Conservation (phyloP, 106 monocot species). For the Acanthochlamys bracteata region DNA sequence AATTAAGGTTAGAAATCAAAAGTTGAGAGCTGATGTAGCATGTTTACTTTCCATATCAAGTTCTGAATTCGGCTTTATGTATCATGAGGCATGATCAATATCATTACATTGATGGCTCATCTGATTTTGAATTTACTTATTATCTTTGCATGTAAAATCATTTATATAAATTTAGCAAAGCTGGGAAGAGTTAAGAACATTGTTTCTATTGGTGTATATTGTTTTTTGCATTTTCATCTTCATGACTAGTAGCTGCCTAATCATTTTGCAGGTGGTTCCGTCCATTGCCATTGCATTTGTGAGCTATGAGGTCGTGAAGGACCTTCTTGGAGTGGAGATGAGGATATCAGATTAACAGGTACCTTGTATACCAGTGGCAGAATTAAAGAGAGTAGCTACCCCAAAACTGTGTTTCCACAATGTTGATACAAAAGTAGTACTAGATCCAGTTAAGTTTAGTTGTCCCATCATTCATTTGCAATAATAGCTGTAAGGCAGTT, state of each 20-base stretch:
- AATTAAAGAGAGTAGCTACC: not conserved
- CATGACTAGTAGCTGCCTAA: not conserved
- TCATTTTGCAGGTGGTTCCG: slow-evolving; percentile 69
- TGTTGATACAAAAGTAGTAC: not conserved
- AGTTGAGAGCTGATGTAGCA: not conserved
- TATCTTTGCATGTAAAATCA: no score
- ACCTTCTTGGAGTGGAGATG: slow-evolving; percentile 93
- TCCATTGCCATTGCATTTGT: slow-evolving; percentile 97
- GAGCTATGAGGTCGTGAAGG: slow-evolving; percentile 81
- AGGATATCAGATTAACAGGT: slow-evolving; percentile 76
- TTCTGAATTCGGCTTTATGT: no score
- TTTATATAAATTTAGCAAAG: not conserved
- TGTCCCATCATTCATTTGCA: not conserved
- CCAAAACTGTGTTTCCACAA: not conserved
- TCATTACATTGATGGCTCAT: no score
- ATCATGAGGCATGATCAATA: no score
- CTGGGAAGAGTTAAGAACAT: not conserved
- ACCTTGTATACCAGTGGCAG: not conserved
- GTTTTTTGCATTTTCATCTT: not conserved
- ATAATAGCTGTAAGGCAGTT: not conserved
- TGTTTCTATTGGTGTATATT: not conserved
- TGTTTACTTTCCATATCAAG: not conserved
- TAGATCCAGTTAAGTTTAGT: not conserved
- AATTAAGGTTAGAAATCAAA: no score
- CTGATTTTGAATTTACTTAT: no score